Base-by-base conservation (phyloP, 495 filamentous ascomycete species). In the Penicillium atrosanguineum region DNA sequence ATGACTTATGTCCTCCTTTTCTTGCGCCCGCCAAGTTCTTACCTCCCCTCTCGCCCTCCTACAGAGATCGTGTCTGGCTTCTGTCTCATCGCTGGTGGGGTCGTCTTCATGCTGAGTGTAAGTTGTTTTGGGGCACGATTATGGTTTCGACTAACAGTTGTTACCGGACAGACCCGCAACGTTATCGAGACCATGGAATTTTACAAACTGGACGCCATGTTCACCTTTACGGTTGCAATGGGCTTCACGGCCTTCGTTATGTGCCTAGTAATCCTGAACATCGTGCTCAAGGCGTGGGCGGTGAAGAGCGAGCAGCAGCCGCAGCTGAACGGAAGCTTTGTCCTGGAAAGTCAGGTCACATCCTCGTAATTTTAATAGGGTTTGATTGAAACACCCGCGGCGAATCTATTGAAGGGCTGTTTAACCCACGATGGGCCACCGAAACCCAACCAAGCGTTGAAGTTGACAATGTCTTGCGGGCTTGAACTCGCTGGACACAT, bases 81-180 rank as follows among this genome's bases (percentile, higher is more conserved):
- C 68, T 95, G 92, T 40, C 74, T 98, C 53, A 87, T 94, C 49
- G 75, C 87, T 2, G 94, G 94, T 25, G 94, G 94, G 6, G 71
- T 93, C 23, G 84, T 96, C 45, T 97, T 98, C 70, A 97, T 98
- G 90, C 78, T 87, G 50, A 96, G 91, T 64, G 87, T 89, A 74
- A 81, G 86, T 81, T 19, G 7, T 9, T 1, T 25, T 46, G n/a
- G n/a, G n/a, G 0, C 15, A 34, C 9, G 20, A 14, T 15, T n/a
- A n/a, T n/a, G n/a, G 18, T 18, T 23, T 34, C n/a, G 11, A 20
- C 12, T 6, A 36, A 39, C 12, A n/a, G n/a, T n/a, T 9, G 4
- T 18, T 38, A 46, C 41, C 50, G 14, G 54, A 26, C 45, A 86
- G 85, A 83, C 85, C 50, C 82, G 80, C 21, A 89, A 90, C 62